Base-by-base conservation (phyloP, 768 basidiomycete genomes). In the Podaxis rugospora region DNA sequence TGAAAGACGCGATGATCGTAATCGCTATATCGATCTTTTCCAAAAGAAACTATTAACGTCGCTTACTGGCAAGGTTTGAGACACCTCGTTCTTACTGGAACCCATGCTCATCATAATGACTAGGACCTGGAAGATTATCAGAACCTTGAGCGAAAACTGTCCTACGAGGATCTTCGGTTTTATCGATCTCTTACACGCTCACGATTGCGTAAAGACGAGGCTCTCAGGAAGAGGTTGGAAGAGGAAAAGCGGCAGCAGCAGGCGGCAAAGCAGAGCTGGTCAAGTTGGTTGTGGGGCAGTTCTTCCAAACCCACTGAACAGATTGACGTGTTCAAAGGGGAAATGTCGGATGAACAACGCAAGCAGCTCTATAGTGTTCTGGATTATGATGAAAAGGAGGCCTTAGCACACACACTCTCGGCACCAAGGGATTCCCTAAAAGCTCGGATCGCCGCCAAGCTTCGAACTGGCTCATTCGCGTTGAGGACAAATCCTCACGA, bases 151-250 rank as follows among this genome's bases (percentile, higher is more conserved):
- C 77, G 72, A 65, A 93, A 93, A 70, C 80, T 98, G 28, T 82
- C 87, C 0, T 98, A 98, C 66, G 93, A 96, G 71, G 97, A 98
- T 68, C 88, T 99, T 54, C 88, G 96, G 3, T 97, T 98, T 75
- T 99, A 98, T 75, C 87, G 97, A 35, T 98, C 95, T 3, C 93
- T 98, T 62, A 92, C 94, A 0, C 87, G 92, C 27, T 93, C 93
- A 2, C 86, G 86, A 64, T 78, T 96, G 14, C 86, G 89, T 66
- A 94, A 98, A 71, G 94, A 98, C 67, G 79, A 85, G 21, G 91
- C 86, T 2, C 75, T 88, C 37, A 82, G 83, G 66, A 87, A 86
- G 67, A 72, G 82, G 42, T 81, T 93, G 57, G 89, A 92, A 67
- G 86, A 87, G 55, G 84, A 86, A 67, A 81, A 80, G 69, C 79